These are phyloP conservation scores for Dysphania ambrosioides DNA, from an alignment of 148 eudicot genomes.

Conservation along the genomic window DNA sequence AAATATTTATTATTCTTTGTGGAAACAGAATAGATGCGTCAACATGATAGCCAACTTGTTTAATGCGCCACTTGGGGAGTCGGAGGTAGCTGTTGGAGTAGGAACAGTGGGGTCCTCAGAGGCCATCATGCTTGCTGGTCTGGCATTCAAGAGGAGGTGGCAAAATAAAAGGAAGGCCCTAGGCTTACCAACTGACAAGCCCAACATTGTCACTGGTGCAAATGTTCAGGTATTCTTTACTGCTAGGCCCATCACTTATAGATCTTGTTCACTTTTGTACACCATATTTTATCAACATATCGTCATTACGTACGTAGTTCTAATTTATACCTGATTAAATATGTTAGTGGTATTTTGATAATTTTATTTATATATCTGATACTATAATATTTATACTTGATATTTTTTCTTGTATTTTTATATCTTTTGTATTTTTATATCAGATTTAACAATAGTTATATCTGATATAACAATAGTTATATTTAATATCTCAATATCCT, in stretches of 20 bases:
- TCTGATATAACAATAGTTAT: too few species aligned
- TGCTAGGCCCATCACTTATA: not conserved
- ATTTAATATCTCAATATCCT: too few species aligned
- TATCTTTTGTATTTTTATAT: too few species aligned
- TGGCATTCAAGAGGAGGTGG: conserved; percentile 76
- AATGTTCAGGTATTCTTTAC: conserved; percentile 56
- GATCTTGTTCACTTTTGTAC: not conserved
- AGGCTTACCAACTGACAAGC: conserved; percentile 68
- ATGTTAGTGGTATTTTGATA: too few species aligned
- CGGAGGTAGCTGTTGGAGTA: conserved; percentile 64
- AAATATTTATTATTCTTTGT: not conserved
- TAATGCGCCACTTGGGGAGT: conserved; percentile 61
- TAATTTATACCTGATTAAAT: too few species aligned
- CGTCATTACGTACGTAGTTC: too few species aligned
- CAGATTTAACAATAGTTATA: too few species aligned
- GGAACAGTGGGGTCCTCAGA: conserved; percentile 74
- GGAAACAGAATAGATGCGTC: conserved; percentile 62
- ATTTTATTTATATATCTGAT: too few species aligned
- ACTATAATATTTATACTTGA: too few species aligned
- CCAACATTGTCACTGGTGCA: conserved; percentile 83
- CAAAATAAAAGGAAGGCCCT: conserved; percentile 58
- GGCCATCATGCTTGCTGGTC: conserved; percentile 69
- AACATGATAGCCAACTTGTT: conserved; percentile 72
- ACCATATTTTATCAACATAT: not conserved
- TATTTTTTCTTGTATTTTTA: too few species aligned